Evolutionary conservation across 495 filamentous ascomycete genomes (phyloP).

Genomic region (Emericellopsis terricola): DNA sequence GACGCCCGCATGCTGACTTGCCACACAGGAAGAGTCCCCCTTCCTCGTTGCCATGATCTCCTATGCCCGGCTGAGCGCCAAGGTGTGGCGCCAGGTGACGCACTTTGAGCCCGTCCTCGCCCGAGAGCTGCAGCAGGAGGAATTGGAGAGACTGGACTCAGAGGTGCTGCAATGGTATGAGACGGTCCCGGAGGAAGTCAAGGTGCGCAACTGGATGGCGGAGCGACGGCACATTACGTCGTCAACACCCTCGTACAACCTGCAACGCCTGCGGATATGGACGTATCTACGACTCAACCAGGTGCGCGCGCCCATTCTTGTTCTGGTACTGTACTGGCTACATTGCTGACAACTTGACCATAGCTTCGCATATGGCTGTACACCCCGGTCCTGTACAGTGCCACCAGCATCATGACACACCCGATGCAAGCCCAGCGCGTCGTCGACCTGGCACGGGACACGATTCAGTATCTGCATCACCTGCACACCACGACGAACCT

Average conservation of each 20-base stretch:
- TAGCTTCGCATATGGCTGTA: constrained; percentile 63
- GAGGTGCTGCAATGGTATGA: constrained; percentile 64
- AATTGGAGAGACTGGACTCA: constrained; percentile 60
- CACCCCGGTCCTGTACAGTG: constrained; percentile 61
- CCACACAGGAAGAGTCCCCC: constrained; percentile 43
- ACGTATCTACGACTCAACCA: constrained; percentile 57
- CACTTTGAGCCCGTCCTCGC: constrained; percentile 31
- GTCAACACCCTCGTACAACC: constrained; percentile 22
- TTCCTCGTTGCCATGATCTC: constrained; percentile 65
- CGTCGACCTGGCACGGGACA: constrained; percentile 65
- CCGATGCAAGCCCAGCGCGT: constrained; percentile 47
- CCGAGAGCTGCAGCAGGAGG: constrained; percentile 34
- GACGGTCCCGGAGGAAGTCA: constrained; percentile 20
- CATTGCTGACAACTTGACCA: too few species aligned
- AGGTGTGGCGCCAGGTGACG: constrained; percentile 56
- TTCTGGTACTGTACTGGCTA: too few species aligned
- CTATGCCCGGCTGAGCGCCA: constrained; percentile 58
- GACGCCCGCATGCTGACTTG: neutral
- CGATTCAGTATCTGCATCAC: constrained; percentile 52
- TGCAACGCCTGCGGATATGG: constrained; percentile 40
- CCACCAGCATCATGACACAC: constrained; percentile 57
- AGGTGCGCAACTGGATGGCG: constrained; percentile 6
- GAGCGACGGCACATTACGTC: constrained; percentile 6
- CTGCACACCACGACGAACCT: constrained; percentile 68
- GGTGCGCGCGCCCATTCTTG: constrained; percentile 5